Base-by-base conservation (phyloP, 1,284 basidiomycete genomes). In the Lentinula novae-zelandiae region DNA sequence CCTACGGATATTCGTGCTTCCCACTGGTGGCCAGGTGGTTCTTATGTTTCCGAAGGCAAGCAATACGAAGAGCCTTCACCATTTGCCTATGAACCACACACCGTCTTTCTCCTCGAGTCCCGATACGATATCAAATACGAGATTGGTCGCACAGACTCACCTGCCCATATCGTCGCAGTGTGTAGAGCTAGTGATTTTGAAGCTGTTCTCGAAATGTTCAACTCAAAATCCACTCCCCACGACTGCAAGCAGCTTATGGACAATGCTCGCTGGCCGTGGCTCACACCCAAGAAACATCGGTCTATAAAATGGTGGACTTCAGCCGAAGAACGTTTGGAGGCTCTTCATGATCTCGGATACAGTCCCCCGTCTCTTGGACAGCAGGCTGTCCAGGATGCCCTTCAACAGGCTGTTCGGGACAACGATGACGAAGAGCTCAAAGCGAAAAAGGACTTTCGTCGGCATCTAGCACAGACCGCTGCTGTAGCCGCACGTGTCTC, bases 71-170 rank as follows among this genome's bases (percentile, higher is more conserved):
- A 68, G 4, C 76, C 75, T 3, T 61, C 67, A 1, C 60, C 69
- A 1, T 68, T 68, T 20, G 76, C 76, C 13, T 83, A 81, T 66
- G 68, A 68, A 33, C 67, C 75, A 5, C 72, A 73, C 60, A 78
- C 79, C 42, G 75, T 79, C 20, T 78, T 71, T 66, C 62, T 80
- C 7, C 69, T 77, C 59, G 74, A 76, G 52, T 70, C 72, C 5
- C 73, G 76, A 36, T 74, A 77, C 65, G 66, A 65, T n/a, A 65
- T 73, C 20, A 60, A 67, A 17, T 68, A 68, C 51, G 70, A 70
- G 8, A 66, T 70, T 38, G 75, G 76, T 0, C 71, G 73, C 17
- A 66, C 70, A 13, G 75, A 76, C 7, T 44, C 69, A 7, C 62
- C 70, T 53, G 73, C 76, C 42, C 69, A 74, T 59, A 62, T 76